Evolutionary conservation across 305 asterid species (phyloP).

Genomic region (Fraxinus sp.): DNA sequence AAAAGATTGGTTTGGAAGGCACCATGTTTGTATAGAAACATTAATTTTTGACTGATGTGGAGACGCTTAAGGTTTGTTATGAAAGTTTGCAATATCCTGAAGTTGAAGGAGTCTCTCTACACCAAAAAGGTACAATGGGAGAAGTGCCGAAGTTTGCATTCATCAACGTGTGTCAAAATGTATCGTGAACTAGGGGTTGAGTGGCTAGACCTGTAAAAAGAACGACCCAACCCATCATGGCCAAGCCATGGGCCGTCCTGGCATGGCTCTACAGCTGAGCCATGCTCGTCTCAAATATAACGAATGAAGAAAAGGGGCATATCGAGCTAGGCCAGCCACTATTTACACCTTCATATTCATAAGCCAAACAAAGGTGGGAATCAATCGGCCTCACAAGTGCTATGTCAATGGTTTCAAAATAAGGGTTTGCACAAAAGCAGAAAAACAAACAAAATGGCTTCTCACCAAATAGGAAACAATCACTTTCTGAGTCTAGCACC

Average conservation of each 20-base stretch:
- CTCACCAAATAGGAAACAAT: background rate
- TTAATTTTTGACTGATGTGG: constrained; percentile 25
- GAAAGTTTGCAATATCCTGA: background rate
- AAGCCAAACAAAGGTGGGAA: background rate
- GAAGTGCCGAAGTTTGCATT: background rate
- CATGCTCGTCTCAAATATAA: background rate
- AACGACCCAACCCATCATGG: background rate
- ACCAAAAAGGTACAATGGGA: background rate
- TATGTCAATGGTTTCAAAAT: background rate
- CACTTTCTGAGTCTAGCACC: background rate
- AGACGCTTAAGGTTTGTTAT: background rate
- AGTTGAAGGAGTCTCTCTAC: background rate
- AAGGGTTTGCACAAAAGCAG: background rate
- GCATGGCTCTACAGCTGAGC: background rate
- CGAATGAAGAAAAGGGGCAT: background rate
- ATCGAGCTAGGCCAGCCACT: background rate
- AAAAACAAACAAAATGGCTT: background rate
- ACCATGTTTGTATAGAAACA: constrained; percentile 31
- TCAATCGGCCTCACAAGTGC: background rate
- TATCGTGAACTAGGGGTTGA: background rate
- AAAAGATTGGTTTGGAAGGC: constrained; percentile 24
- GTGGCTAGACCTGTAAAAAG: background rate
- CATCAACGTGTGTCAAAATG: background rate
- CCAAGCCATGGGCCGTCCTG: background rate
- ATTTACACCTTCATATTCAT: background rate